Percentiles rank a stretch among this genome's conserved stretches.
These are phyloP conservation scores for Botryobasidium botryosum DNA, from an alignment of 768 basidiomycete genomes.

Conservation along the genomic window DNA sequence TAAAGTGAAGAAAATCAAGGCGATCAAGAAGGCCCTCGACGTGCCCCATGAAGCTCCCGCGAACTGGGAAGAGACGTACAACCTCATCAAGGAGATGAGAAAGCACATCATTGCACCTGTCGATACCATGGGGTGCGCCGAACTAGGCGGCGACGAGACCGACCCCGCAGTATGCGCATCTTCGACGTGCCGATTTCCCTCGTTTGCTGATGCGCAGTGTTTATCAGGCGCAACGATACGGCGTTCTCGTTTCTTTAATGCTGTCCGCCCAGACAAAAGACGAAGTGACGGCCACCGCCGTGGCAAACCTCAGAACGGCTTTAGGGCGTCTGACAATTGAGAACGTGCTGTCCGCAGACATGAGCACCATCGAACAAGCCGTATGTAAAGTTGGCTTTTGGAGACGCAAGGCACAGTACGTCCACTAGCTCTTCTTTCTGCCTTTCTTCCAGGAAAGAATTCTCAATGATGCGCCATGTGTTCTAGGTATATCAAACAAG, in stretches of 20 bases:
- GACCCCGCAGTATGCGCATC: constrained; percentile 41
- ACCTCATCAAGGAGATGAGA: constrained; percentile 61
- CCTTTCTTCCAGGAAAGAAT: too few species aligned
- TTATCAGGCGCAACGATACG: constrained; percentile 56
- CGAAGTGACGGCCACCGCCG: constrained; percentile 67
- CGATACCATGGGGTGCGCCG: constrained; percentile 81
- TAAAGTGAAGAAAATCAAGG: constrained; percentile 45
- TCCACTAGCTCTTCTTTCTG: constrained; percentile 8
- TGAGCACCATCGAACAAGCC: constrained; percentile 45
- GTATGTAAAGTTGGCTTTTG: constrained; percentile 90
- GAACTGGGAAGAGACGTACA: constrained; percentile 53
- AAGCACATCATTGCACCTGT: constrained; percentile 62
- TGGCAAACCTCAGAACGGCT: constrained; percentile 48
- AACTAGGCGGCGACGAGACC: constrained; percentile 41
- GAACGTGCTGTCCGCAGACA: constrained; percentile 47
- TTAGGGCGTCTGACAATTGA: constrained; percentile 65
- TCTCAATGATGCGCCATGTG: background rate
- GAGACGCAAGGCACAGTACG: constrained; percentile 69
- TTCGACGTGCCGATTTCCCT: constrained; percentile 6
- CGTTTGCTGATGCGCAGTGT: constrained; percentile 1
- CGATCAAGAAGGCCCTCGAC: constrained; percentile 35
- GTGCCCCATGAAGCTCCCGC: constrained; percentile 50
- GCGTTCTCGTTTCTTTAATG: constrained; percentile 85
- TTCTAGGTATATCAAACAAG: constrained; percentile 52
- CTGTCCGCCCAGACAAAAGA: constrained; percentile 93